Evolutionary conservation across 805 yeast species (phyloP).

Genomic region (Candida wancherniae): DNA sequence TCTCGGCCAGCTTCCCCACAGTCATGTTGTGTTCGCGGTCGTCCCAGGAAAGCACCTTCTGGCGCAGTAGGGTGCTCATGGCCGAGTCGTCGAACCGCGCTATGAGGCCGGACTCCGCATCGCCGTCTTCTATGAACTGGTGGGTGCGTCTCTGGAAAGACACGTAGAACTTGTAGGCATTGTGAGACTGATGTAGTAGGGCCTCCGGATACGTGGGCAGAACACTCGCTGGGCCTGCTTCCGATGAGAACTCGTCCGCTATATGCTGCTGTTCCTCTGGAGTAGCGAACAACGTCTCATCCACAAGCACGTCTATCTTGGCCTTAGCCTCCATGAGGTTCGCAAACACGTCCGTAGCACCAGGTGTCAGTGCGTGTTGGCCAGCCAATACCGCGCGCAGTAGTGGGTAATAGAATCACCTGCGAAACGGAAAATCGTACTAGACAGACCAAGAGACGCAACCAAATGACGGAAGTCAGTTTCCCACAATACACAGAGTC

Average conservation of each 20-base stretch:
- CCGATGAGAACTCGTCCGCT: too few relatives aligned
- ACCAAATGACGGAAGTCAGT: conserved; percentile 1
- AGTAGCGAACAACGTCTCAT: too few relatives aligned
- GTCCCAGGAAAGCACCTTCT: conserved; percentile 14
- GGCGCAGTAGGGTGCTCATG: conserved; percentile 10
- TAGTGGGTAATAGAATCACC: neutral
- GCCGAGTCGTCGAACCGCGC: conserved; percentile 26
- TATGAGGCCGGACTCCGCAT: conserved; percentile 9
- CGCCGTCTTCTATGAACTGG: conserved; percentile 26
- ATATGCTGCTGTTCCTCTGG: too few relatives aligned
- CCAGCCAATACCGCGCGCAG: too few relatives aligned
- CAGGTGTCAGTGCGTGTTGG: too few relatives aligned
- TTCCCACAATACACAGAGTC: conserved; percentile 47
- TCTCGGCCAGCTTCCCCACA: too few relatives aligned
- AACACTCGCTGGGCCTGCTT: too few relatives aligned
- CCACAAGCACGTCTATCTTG: too few relatives aligned
- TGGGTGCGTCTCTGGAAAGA: conserved; percentile 31
- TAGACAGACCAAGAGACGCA: neutral
- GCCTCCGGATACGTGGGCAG: conserved; percentile 31
- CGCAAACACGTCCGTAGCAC: too few relatives aligned
- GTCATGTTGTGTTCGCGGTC: conserved; percentile 3
- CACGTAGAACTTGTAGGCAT: conserved; percentile 28
- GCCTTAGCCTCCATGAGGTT: too few relatives aligned
- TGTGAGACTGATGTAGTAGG: conserved; percentile 26
- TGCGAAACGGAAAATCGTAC: neutral